Base-by-base conservation (phyloP, 352 stramenopile species). In the Plasmopara halstedii region DNA sequence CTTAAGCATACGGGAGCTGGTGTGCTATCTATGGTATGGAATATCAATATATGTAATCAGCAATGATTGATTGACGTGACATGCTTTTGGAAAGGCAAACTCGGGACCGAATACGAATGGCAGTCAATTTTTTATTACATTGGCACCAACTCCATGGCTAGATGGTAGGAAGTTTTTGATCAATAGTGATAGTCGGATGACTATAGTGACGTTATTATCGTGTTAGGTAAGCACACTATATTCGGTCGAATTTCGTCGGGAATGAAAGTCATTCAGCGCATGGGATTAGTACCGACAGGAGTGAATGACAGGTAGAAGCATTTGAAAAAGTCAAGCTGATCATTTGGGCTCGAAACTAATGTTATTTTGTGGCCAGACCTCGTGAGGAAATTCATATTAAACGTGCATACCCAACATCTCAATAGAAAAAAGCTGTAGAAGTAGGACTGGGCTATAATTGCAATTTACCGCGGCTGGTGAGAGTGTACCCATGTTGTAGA, bases 71-170 rank as follows among this genome's bases (percentile, higher is more conserved):
- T 29, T 18, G 38, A 33, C 27, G 20, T 22, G n/a, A 14, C 26
- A 22, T 31, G 18, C 14, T 31, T 46, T 49, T 15, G 14, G 42
- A 22, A 37, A 94, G 82, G 87, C 87, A 25, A 97, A 97, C 34
- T 79, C 88, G 11, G 88, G 88, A 1, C 82, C 83, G 2, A 94
- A 96, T 50, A 96, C 88, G 33, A 97, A 97, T 47, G 86, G 86
- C 42, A 95, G 80, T 40, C 89, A 97, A 61, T 97, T 97, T 57
- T 97, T 97, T 67, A 82, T 97, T 49, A 96, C 91, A 18, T 61
- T 97, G 20, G 91, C 84, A 13, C 88, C 89, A 17, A 97, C 89
- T 20, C 90, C 91, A 10, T 97, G 88, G 88, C 70, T 97, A 14
- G 91, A 97, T 52, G 91, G 89, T 92, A 53, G 2, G 49, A 18